Percentiles rank a stretch among this genome's conserved stretches.
Evolutionary conservation across 2,329 filamentous ascomycete species (phyloP).

Genomic region (Fusarium sambucinum): DNA sequence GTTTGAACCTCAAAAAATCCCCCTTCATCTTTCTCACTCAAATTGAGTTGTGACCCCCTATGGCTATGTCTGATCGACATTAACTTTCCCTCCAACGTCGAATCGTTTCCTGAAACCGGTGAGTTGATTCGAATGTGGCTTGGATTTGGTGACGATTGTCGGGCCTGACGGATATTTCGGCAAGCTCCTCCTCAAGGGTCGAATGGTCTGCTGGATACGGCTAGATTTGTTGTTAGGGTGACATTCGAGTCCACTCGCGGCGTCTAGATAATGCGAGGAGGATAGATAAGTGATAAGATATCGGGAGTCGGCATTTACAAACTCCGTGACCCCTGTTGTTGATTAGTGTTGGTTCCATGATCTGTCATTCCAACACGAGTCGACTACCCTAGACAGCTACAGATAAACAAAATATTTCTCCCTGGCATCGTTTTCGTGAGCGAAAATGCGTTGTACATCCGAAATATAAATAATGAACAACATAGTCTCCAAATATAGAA

Average conservation of each 20-base stretch:
- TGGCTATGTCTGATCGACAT: neutral
- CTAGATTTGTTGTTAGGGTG: neutral
- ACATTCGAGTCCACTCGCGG: neutral
- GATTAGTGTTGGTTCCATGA: neutral
- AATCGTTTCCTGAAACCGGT: neutral
- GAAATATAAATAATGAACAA: neutral
- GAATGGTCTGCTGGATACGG: slow-evolving; percentile 4
- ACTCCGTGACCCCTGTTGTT: neutral
- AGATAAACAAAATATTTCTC: neutral
- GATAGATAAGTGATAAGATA: slow-evolving; percentile 2
- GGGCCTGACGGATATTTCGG: slow-evolving; percentile 1
- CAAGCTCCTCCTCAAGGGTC: neutral
- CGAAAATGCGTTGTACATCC: too few species aligned
- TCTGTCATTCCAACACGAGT: neutral
- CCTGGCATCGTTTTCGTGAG: too few species aligned
- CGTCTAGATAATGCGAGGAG: slow-evolving; percentile 18
- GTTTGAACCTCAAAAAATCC: neutral
- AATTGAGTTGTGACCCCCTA: slow-evolving; percentile 9
- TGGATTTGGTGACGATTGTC: slow-evolving; percentile 3
- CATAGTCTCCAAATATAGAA: neutral
- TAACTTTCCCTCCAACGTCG: neutral
- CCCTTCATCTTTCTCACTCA: neutral
- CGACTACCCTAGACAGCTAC: neutral
- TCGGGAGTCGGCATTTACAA: neutral
- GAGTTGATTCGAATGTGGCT: slow-evolving; percentile 16